Conservation (phyloP, 495 filamentous ascomycete genomes). For the Lindgomyces ingoldianus region DNA sequence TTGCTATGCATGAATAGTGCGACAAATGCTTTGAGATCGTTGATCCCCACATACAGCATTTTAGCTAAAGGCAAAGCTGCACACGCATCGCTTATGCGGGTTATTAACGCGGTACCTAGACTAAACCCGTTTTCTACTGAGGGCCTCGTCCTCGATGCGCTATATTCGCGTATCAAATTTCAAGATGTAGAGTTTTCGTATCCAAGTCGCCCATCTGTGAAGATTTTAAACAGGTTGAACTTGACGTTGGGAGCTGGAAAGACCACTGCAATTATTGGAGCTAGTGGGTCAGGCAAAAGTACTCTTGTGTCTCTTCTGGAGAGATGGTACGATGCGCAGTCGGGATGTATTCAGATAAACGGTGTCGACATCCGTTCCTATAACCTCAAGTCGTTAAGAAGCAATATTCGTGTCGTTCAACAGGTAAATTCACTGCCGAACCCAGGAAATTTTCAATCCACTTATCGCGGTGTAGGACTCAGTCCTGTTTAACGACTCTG, state of each 20-base stretch:
- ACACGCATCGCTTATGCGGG: not conserved
- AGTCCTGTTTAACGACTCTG: conserved; percentile 78
- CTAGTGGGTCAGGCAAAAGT: conserved; percentile 85
- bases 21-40: conserved; percentile 2
- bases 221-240: conserved; percentile 78
- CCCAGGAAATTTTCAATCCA: conserved; percentile 84
- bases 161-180: conserved; percentile 70
- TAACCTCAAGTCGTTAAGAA: conserved; percentile 74
- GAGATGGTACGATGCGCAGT: conserved; percentile 70
- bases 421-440: conserved; percentile 92
- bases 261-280: conserved; percentile 83
- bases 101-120: conserved; percentile 56
- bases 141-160: conserved; percentile 74
- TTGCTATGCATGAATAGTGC: conserved; percentile 1
- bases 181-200: conserved; percentile 89
- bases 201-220: conserved; percentile 83
- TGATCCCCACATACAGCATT: not conserved
- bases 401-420: conserved; percentile 75
- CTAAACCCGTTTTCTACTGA: conserved; percentile 72
- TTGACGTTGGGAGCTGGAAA: conserved; percentile 80
- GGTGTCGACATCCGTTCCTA: not conserved
- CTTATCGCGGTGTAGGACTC: too few relatives aligned
- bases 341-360: not conserved
- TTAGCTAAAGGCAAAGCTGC: not conserved
- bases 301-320: conserved; percentile 95